Evolutionary conservation across 495 filamentous ascomycete genomes (phyloP), one percentile per base, ranked within the genome.

Genomic region (Chlorociboria aeruginascens): DNA sequence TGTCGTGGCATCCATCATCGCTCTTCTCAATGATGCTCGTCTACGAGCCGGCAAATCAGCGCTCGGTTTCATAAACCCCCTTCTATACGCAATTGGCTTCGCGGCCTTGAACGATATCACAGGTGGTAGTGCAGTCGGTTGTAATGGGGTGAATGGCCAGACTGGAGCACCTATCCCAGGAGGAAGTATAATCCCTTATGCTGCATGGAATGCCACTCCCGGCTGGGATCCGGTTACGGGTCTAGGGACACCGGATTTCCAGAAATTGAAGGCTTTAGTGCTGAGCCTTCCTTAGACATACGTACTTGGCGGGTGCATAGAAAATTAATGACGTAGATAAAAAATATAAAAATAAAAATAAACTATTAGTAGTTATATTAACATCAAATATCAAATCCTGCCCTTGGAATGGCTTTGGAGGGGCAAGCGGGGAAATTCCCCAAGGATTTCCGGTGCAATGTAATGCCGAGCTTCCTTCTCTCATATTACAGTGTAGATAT

Each of bases 1-100:
- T 0, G 61, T 63, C 7, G 62, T 68, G 38, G 65, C 53, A 6
- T 37, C 58, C 11, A 61, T 70, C 46, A 56, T 70, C 32, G 64
- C 61, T 17, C 62, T 61, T 39, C 69, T 77, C 32, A 77, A 74
- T 43, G 70, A 67, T 29, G 68, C 71, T 50, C 65, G 72, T 43
- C 42, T 75, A 6, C 55, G 55, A 3, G 57, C 48, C 7, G 71
- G 73, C 7, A 76, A 76, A 59, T 52, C 59, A 0, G 40, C 73
- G 1, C 58, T 77, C 10, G 75, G 75, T 0, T 77, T 77, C 46
- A 42, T 77, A 8, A 76, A 77, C 49, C 69, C 70, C 0, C 64
- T 69, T 3, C 60, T 74, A 6, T 79, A 77, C 48, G 59, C 59
- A 4, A 56, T 70, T 35, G 67, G 70, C 0, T 46, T 35, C 31